Conservation (phyloP, 345 rosid species). For the Hibiscus mutabilis region DNA sequence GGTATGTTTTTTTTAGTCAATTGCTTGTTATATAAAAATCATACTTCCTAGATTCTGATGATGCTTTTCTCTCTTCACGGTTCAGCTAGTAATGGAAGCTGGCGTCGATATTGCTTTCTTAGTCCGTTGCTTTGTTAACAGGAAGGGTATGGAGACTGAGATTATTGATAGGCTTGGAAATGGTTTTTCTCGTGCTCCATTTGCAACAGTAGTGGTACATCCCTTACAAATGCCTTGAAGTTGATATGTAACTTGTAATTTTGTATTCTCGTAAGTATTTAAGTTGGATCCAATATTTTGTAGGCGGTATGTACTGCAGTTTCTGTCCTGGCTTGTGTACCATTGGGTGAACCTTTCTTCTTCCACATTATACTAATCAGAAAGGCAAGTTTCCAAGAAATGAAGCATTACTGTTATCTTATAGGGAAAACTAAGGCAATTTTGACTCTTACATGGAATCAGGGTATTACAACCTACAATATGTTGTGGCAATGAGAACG, state of each 20-base stretch:
- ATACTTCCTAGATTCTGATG: slow-evolving; percentile 1
- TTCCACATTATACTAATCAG: slow-evolving; percentile 89
- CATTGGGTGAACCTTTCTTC: slow-evolving; percentile 90
- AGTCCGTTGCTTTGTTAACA: slow-evolving; percentile 80
- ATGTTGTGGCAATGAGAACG: slow-evolving; percentile 86
- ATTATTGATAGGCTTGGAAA: slow-evolving; percentile 94
- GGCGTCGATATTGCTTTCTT: slow-evolving; percentile 86
- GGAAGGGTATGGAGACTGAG: slow-evolving; percentile 75
- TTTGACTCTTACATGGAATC: slow-evolving; percentile 19
- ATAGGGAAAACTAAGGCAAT: not conserved
- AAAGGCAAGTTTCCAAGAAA: slow-evolving; percentile 51
- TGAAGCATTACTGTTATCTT: not conserved
- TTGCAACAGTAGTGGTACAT: slow-evolving; percentile 92
- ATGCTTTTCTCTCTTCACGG: slow-evolving; percentile 14
- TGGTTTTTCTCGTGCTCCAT: slow-evolving; percentile 92
- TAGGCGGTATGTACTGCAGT: slow-evolving; percentile 86
- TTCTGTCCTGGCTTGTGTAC: slow-evolving; percentile 83
- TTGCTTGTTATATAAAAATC: not conserved
- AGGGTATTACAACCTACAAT: slow-evolving; percentile 93
- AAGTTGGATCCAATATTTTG: slow-evolving; percentile 21
- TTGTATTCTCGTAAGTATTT: slow-evolving; percentile 7
- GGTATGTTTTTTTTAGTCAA: slow-evolving; percentile 42
- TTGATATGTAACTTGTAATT: slow-evolving; percentile 3
- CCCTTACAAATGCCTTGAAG: not conserved
- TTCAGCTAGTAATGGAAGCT: slow-evolving; percentile 79